Conservation (phyloP, 495 filamentous ascomycete genomes). For the Wilcoxina mikolae region DNA sequence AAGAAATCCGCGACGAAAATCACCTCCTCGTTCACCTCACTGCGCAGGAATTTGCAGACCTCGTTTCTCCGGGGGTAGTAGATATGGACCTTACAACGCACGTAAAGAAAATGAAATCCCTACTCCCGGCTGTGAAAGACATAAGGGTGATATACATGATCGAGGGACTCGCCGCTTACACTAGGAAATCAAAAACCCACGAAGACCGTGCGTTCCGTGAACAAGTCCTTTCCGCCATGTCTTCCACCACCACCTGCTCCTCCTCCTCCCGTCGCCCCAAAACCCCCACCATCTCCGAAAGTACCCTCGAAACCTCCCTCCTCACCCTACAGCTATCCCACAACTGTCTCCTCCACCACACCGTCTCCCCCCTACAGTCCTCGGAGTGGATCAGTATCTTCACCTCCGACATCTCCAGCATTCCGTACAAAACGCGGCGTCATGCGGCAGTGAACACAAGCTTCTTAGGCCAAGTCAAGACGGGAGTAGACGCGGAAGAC, state of each 20-base stretch:
- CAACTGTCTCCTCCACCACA: slow-evolving; percentile 56
- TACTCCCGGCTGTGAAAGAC: slow-evolving; percentile 30
- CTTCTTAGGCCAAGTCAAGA: slow-evolving; percentile 69
- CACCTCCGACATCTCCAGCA: slow-evolving; percentile 65
- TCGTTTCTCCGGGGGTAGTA: slow-evolving; percentile 34
- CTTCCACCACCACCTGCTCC: slow-evolving; percentile 1
- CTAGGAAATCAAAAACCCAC: slow-evolving; percentile 1
- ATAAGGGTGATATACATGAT: slow-evolving; percentile 58
- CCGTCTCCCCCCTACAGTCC: slow-evolving; percentile 44
- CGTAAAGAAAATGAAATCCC: slow-evolving; percentile 40
- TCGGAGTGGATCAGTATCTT: slow-evolving; percentile 66
- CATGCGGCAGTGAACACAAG: slow-evolving; percentile 36
- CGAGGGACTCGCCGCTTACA: slow-evolving; percentile 54
- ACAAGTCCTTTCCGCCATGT: slow-evolving; percentile 8
- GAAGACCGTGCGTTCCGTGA: slow-evolving; percentile 25
- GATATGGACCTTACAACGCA: slow-evolving; percentile 42
- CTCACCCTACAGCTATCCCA: slow-evolving; percentile 57
- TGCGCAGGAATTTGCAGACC: slow-evolving; percentile 53
- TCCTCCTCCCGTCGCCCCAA: slow-evolving; percentile 32
- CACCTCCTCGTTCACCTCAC: slow-evolving; percentile 53
- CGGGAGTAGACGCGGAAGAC: slow-evolving; percentile 51
- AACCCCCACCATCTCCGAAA: background rate
- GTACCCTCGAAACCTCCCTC: slow-evolving; percentile 51
- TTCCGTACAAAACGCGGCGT: slow-evolving; percentile 46
- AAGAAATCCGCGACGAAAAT: slow-evolving; percentile 41